Evolutionary conservation across 2,329 filamentous ascomycete genomes (phyloP).

Genomic region (Dothistroma pini): DNA sequence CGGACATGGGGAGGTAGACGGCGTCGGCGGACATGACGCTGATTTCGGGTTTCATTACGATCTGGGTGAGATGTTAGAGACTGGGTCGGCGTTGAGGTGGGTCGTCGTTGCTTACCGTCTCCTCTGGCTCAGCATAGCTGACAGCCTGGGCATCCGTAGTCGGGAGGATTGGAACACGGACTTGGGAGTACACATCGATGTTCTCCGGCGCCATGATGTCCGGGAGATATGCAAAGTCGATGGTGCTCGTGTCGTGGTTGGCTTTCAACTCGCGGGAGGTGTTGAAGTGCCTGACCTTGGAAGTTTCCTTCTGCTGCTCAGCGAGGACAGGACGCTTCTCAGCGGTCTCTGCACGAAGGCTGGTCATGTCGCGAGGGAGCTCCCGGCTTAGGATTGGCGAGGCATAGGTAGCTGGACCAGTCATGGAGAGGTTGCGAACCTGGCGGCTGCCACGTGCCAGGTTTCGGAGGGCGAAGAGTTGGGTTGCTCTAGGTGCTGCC

Average conservation of each 20-base stretch:
- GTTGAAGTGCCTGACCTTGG: slow-evolving; percentile 55
- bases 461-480: slow-evolving; percentile 42
- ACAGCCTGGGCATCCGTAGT: slow-evolving; percentile 17
- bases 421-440: slow-evolving; percentile 56
- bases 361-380: slow-evolving; percentile 49
- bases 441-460: slow-evolving; percentile 36
- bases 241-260: slow-evolving; percentile 56
- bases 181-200: slow-evolving; percentile 19
- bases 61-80: slow-evolving; percentile 6
- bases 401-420: slow-evolving; percentile 55
- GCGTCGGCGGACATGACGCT: slow-evolving; percentile 50
- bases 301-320: slow-evolving; percentile 23
- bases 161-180: slow-evolving; percentile 34
- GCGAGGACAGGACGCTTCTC: slow-evolving; percentile 38
- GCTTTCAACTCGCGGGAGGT: slow-evolving; percentile 56
- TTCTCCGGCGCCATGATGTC: slow-evolving; percentile 28
- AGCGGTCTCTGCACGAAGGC: slow-evolving; percentile 52
- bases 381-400: slow-evolving; percentile 49
- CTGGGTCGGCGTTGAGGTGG: neutral
- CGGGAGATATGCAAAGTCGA: slow-evolving; percentile 62
- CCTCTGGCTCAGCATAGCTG: slow-evolving; percentile 22
- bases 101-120: slow-evolving; percentile 17
- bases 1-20: slow-evolving; percentile 54
- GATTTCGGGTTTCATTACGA: slow-evolving; percentile 56
- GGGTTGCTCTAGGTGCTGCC: slow-evolving; percentile 43